Conservation (phyloP, 2,329 filamentous ascomycete species). For the Diaporthe aspalathi region DNA sequence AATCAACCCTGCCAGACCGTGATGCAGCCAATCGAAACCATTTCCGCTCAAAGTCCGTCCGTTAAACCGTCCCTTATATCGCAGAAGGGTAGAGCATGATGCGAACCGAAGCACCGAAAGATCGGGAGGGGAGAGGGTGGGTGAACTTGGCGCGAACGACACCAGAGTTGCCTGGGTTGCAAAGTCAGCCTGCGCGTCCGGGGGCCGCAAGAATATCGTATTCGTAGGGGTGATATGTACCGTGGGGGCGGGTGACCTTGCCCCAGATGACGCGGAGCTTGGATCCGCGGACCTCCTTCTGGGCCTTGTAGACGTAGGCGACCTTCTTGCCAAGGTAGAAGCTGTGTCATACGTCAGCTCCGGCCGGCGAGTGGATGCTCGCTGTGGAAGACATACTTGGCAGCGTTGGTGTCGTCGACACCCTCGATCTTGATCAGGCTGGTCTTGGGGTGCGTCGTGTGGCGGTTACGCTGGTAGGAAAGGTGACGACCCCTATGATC, state of each 20-base stretch:
- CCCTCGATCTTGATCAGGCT: slow-evolving; percentile 99
- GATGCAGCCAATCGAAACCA: slow-evolving; percentile 43
- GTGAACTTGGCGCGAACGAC: slow-evolving; percentile 98
- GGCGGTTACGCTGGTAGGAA: slow-evolving; percentile 96
- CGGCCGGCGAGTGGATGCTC: slow-evolving; percentile 13
- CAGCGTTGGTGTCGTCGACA: slow-evolving; percentile 89
- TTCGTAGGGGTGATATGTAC: slow-evolving; percentile 61
- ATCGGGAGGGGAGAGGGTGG: slow-evolving; percentile 94
- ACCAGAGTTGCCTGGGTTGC: slow-evolving; percentile 85
- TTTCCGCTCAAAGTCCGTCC: slow-evolving; percentile 44
- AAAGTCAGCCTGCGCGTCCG: slow-evolving; percentile 30
- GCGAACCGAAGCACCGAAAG: slow-evolving; percentile 95
- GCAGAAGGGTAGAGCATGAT: slow-evolving; percentile 98
- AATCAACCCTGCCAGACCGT: slow-evolving; percentile 40
- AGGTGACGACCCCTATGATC: slow-evolving; percentile 89
- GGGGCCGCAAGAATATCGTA: background rate
- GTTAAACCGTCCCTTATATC: slow-evolving; percentile 77
- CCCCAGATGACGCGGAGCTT: slow-evolving; percentile 99
- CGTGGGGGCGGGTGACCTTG: slow-evolving; percentile 96
- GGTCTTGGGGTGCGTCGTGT: slow-evolving; percentile 89
- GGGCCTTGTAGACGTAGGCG: slow-evolving; percentile 97
- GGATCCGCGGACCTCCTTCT: slow-evolving; percentile 94
- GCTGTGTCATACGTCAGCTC: slow-evolving; percentile 54
- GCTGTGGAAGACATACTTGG: slow-evolving; percentile 72
- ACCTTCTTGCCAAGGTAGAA: slow-evolving; percentile 99